A percentile compares a stretch with the other conserved stretches of the same genome.
phyloP scores from a whole-genome alignment of 2,329 filamentous ascomycete genomes.

The Neonectria faginata region DNA sequence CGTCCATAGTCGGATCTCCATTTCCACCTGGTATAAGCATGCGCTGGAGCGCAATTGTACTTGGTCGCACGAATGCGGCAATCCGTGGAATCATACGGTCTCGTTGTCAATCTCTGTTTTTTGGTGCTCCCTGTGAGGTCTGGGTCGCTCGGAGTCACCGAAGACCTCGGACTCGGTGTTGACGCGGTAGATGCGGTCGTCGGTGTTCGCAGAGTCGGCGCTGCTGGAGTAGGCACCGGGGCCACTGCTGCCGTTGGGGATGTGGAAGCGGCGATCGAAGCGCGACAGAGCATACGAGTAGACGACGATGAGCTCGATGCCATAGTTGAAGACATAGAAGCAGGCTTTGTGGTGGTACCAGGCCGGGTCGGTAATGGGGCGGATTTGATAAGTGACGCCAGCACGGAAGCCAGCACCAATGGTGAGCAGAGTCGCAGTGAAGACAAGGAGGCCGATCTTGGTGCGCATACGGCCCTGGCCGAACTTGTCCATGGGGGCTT shows the following conservation, averaged over 20 bases:
- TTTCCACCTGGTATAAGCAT: conserved; percentile 1
- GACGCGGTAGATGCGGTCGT: conserved; percentile 34
- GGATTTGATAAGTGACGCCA: conserved; percentile 66
- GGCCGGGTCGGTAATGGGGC: conserved; percentile 65
- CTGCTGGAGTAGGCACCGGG: conserved; percentile 62
- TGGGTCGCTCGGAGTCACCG: conserved; percentile 43
- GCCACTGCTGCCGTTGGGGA: conserved; percentile 76
- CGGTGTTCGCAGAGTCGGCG: conserved; percentile 11
- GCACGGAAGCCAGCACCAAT: conserved; percentile 78
- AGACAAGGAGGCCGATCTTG: conserved; percentile 74
- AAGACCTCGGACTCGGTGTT: conserved; percentile 42
- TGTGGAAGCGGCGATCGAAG: conserved; percentile 80
- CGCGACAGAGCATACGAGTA: conserved; percentile 73
- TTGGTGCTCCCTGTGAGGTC: conserved; percentile 30
- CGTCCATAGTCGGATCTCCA: neutral
- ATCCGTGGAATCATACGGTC: conserved; percentile 27
- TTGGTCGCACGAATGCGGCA: neutral
- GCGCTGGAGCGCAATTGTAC: neutral
- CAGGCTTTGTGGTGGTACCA: conserved; percentile 78
- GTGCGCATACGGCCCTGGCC: conserved; percentile 74
- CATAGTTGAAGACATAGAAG: conserved; percentile 86
- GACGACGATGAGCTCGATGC: conserved; percentile 77
- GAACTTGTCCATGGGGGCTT: conserved; percentile 59
- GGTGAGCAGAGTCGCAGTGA: conserved; percentile 69
- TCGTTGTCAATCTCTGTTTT: conserved; percentile 39